Conservation (phyloP, 2,329 filamentous ascomycete genomes). For the Dactylellina parvicollis region DNA sequence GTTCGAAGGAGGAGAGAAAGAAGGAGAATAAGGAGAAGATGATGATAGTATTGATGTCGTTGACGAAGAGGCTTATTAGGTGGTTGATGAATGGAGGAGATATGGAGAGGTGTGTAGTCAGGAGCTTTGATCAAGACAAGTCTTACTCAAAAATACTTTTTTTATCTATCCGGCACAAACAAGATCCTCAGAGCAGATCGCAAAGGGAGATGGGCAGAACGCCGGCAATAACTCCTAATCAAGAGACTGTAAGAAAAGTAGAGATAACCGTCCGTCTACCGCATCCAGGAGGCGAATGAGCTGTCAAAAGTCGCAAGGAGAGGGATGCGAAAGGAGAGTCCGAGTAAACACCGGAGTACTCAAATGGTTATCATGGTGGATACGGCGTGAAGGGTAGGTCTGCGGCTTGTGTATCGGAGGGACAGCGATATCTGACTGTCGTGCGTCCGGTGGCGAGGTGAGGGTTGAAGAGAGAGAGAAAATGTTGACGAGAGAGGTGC, state of each 20-base stretch:
- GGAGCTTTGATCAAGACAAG: no score
- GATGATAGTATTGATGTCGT: not conserved
- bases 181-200: not conserved
- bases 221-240: not conserved
- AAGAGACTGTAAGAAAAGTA: not conserved
- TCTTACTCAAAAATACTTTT: not conserved
- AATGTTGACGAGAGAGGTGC: slow-evolving; percentile 38
- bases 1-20: no score
- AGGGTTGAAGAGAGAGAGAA: slow-evolving; percentile 53
- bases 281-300: not conserved
- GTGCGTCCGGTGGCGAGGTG: slow-evolving; percentile 24
- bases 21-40: not conserved
- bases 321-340: not conserved
- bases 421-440: no score
- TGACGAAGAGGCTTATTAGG: not conserved
- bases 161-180: no score
- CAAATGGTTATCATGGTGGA: slow-evolving; percentile 10
- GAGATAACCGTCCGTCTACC: not conserved
- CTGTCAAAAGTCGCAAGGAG: no score
- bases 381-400: not conserved
- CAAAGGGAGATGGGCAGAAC: not conserved
- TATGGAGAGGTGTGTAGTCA: not conserved
- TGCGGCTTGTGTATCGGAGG: not conserved
- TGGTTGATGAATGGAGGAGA: no score
- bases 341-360: not conserved